phyloP scores from a whole-genome alignment of 306 rosid species.

The apple (Malus domestica) region ASM211411v1 NC_041793.1:1095001-1095500 shows the following conservation, averaged over 20 bases:
- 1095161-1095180: slow-evolving; percentile 51
- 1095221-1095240: slow-evolving; percentile 35
- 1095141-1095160: slow-evolving; percentile 67
- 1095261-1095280: slow-evolving; percentile 62
- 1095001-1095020: slow-evolving; percentile 52
- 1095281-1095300: slow-evolving; percentile 54
- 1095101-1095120: slow-evolving; percentile 63
- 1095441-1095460: slow-evolving; percentile 75
- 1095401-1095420: slow-evolving; percentile 56
- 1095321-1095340: slow-evolving; percentile 79
- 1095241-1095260: too few relatives aligned
- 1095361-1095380: slow-evolving; percentile 49
- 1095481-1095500: slow-evolving; percentile 35
- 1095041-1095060: slow-evolving; percentile 56
- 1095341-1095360: slow-evolving; percentile 83
- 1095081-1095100: slow-evolving; percentile 60
- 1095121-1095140: slow-evolving; percentile 59
- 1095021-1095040: slow-evolving; percentile 52
- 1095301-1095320: slow-evolving; percentile 46
- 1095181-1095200: slow-evolving; percentile 53
- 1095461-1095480: slow-evolving; percentile 78
- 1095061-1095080: slow-evolving; percentile 39
- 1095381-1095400: slow-evolving; percentile 44
- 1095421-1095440: slow-evolving; percentile 74
- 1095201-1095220: slow-evolving; percentile 55